phyloP scores from a whole-genome alignment of 805 yeast species.

The Pichia paraexigua region DNA sequence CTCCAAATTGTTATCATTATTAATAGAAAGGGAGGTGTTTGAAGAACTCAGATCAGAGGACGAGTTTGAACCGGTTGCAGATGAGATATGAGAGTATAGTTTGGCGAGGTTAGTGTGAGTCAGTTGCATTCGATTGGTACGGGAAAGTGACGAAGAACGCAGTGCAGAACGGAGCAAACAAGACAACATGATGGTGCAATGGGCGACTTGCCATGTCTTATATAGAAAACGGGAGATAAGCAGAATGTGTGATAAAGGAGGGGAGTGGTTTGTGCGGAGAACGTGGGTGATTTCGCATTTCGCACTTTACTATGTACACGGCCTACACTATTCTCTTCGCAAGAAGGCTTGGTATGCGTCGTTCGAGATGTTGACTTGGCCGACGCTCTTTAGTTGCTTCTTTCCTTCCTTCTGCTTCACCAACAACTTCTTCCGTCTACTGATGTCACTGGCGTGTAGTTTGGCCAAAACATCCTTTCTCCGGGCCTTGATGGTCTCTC shows the following conservation, averaged over 20 bases:
- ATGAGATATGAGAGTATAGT: neutral
- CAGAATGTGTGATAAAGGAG: too few species aligned
- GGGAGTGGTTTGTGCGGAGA: too few species aligned
- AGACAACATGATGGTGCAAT: too few species aligned
- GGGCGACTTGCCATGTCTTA: too few species aligned
- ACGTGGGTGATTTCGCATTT: too few species aligned
- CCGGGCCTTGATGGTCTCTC: slow-evolving; percentile 90
- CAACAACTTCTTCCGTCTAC: slow-evolving; percentile 80
- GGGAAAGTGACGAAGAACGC: neutral
- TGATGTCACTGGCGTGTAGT: slow-evolving; percentile 87
- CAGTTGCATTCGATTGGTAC: neutral
- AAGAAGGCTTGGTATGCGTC: slow-evolving; percentile 88
- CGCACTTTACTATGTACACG: too few species aligned
- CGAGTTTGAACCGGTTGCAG: neutral
- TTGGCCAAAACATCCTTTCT: slow-evolving; percentile 92
- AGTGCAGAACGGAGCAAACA: neutral
- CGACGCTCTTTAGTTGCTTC: slow-evolving; percentile 70
- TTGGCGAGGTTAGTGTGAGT: neutral
- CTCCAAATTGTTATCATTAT: neutral
- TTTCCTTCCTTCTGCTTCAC: slow-evolving; percentile 93
- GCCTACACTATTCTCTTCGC: slow-evolving; percentile 26
- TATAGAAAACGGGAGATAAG: too few species aligned
- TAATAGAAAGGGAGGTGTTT: slow-evolving; percentile 7
- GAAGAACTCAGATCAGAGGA: slow-evolving; percentile 3
- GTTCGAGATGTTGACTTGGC: slow-evolving; percentile 68